phyloP scores from a whole-genome alignment of 2,329 filamentous ascomycete genomes.

The Epichloe sylvatica region DNA sequence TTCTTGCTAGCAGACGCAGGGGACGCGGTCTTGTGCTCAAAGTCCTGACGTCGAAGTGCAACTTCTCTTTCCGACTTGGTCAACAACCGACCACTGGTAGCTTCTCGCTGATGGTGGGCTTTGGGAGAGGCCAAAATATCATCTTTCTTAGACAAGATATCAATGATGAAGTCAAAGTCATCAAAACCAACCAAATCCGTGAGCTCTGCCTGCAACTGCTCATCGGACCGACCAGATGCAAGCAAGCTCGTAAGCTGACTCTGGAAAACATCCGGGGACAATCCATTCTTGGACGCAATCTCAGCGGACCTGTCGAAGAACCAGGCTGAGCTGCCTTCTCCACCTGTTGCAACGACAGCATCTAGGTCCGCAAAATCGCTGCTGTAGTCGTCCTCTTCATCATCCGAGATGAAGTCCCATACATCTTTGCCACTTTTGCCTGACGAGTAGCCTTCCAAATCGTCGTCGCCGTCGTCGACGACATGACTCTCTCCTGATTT shows the following conservation, averaged over 20 bases:
- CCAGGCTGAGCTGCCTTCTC: slow-evolving; percentile 48
- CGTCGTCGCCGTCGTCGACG: slow-evolving; percentile 56
- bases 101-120: slow-evolving; percentile 17
- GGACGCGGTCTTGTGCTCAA: slow-evolving; percentile 65
- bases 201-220: slow-evolving; percentile 81
- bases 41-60: slow-evolving; percentile 59
- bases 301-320: slow-evolving; percentile 51
- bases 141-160: slow-evolving; percentile 65
- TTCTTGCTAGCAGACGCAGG: slow-evolving; percentile 59
- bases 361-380: slow-evolving; percentile 47
- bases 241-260: slow-evolving; percentile 66
- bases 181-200: slow-evolving; percentile 87
- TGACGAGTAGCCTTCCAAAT: slow-evolving; percentile 40
- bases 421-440: slow-evolving; percentile 63
- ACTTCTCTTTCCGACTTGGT: slow-evolving; percentile 68
- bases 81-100: slow-evolving; percentile 43
- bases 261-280: slow-evolving; percentile 57
- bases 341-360: slow-evolving; percentile 29
- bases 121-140: slow-evolving; percentile 44
- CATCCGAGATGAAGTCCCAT: slow-evolving; percentile 81
- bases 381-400: slow-evolving; percentile 50
- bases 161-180: slow-evolving; percentile 83
- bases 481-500: slow-evolving; percentile 35
- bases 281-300: slow-evolving; percentile 52
- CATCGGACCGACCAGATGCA: slow-evolving; percentile 52